Percentiles rank a stretch among this genome's conserved stretches.
phyloP scores from a whole-genome alignment of 305 asterid species.

The Fraxinus xanthoxyloides region DNA sequence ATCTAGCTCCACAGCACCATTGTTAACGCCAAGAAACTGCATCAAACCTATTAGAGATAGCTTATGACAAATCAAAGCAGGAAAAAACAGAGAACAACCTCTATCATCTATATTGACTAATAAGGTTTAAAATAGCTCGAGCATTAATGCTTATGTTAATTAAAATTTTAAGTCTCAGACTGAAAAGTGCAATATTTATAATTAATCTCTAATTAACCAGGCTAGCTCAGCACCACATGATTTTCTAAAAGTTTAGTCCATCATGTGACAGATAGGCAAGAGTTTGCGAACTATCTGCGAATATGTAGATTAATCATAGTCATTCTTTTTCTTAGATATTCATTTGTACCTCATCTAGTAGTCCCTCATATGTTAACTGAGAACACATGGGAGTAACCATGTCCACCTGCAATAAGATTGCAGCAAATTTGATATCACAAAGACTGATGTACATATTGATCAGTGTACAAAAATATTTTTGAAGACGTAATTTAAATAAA shows the following conservation, averaged over 20 bases:
- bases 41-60: slow-evolving; percentile 51
- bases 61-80: slow-evolving; percentile 34
- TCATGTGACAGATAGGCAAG: not conserved
- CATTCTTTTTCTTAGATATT: not conserved
- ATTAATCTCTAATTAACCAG: not conserved
- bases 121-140: not conserved
- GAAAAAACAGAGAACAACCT: slow-evolving; percentile 16
- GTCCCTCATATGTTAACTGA: slow-evolving; percentile 88
- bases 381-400: slow-evolving; percentile 98
- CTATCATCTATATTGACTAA: slow-evolving; percentile 11
- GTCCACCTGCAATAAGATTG: slow-evolving; percentile 73
- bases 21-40: slow-evolving; percentile 85
- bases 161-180: slow-evolving; percentile 1
- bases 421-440: slow-evolving; percentile 21
- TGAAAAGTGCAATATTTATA: slow-evolving; percentile 4
- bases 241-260: slow-evolving; percentile 1
- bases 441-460: not conserved
- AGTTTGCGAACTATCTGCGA: not conserved
- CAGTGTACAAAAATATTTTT: not conserved
- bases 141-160: not conserved
- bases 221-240: not conserved
- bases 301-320: not conserved
- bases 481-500: not conserved
- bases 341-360: slow-evolving; percentile 78
- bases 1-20: slow-evolving; percentile 94